phyloP scores from a whole-genome alignment of 768 basidiomycete genomes.

The Mycena latifolia region DNA sequence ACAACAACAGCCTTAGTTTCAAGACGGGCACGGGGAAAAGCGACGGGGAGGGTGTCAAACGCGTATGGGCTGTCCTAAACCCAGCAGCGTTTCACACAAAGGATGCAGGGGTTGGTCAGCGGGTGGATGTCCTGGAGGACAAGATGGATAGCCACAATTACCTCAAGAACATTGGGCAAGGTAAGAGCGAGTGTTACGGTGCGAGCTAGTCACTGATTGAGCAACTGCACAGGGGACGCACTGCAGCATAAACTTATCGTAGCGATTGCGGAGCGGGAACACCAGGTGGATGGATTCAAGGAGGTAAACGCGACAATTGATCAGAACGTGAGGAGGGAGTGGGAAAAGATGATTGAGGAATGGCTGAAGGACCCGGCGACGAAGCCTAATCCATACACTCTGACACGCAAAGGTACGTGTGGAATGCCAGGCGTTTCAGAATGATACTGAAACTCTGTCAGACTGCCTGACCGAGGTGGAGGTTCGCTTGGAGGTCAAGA shows the following conservation, averaged over 20 bases:
- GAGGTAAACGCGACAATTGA: conserved; percentile 8
- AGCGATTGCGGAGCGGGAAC: conserved; percentile 5
- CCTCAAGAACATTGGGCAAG: conserved; percentile 23
- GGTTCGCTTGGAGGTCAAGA: not conserved
- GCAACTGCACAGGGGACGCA: not conserved
- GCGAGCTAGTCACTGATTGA: too few relatives aligned
- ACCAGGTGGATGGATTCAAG: not conserved
- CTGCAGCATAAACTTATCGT: conserved; percentile 13
- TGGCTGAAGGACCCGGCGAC: conserved; percentile 22
- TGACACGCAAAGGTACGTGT: conserved; percentile 10
- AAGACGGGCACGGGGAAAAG: conserved; percentile 25
- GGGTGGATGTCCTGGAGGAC: conserved; percentile 43
- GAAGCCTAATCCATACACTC: conserved; percentile 9
- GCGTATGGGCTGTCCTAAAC: conserved; percentile 44
- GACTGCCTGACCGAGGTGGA: not conserved
- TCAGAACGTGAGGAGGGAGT: not conserved
- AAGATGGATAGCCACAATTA: conserved; percentile 37
- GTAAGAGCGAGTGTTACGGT: not conserved
- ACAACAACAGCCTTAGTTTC: conserved; percentile 10
- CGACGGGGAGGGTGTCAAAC: conserved; percentile 37
- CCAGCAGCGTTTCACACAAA: conserved; percentile 38
- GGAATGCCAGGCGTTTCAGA: not conserved
- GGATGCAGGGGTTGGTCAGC: conserved; percentile 43
- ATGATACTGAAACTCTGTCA: not conserved
- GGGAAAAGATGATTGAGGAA: not conserved